phyloP scores from a whole-genome alignment of 306 rosid species.

The Purshia tridentata region DNA sequence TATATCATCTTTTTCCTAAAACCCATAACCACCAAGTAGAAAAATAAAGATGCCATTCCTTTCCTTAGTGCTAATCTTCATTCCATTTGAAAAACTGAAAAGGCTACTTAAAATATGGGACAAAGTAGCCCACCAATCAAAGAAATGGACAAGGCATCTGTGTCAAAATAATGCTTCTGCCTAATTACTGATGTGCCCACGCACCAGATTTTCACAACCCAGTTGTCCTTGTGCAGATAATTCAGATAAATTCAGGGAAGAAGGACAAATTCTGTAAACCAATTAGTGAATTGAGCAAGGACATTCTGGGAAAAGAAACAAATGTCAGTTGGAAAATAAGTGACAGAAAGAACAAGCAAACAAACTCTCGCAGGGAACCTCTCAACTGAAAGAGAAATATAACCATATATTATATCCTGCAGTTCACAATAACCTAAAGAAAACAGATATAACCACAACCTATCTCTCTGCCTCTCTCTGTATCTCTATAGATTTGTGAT shows the following conservation, averaged over 20 bases:
- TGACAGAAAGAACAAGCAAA: slow-evolving; percentile 45
- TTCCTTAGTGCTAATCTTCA: slow-evolving; percentile 42
- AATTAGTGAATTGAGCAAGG: slow-evolving; percentile 21
- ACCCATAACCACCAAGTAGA: slow-evolving; percentile 38
- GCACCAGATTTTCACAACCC: neutral
- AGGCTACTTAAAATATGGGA: slow-evolving; percentile 28
- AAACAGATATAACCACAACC: slow-evolving; percentile 9
- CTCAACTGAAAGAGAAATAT: slow-evolving; percentile 22
- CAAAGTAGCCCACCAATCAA: slow-evolving; percentile 53
- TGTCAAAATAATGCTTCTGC: slow-evolving; percentile 32
- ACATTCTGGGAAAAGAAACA: slow-evolving; percentile 27
- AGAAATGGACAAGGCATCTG: slow-evolving; percentile 54
- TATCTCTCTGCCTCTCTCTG: slow-evolving; percentile 31
- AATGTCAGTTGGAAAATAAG: slow-evolving; percentile 12
- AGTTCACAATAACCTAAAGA: slow-evolving; percentile 4
- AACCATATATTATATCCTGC: slow-evolving; percentile 26
- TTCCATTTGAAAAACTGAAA: slow-evolving; percentile 1
- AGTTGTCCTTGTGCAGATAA: neutral
- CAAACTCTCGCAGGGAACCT: neutral
- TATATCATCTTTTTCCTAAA: slow-evolving; percentile 20
- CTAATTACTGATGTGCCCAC: slow-evolving; percentile 51
- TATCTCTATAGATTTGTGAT: slow-evolving; percentile 23
- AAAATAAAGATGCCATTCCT: slow-evolving; percentile 45
- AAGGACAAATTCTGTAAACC: no score
- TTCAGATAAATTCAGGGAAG: neutral